These are phyloP conservation scores for Cryphonectria parasitica DNA, from an alignment of 2,329 filamentous ascomycete species.

Conservation along the genomic window DNA sequence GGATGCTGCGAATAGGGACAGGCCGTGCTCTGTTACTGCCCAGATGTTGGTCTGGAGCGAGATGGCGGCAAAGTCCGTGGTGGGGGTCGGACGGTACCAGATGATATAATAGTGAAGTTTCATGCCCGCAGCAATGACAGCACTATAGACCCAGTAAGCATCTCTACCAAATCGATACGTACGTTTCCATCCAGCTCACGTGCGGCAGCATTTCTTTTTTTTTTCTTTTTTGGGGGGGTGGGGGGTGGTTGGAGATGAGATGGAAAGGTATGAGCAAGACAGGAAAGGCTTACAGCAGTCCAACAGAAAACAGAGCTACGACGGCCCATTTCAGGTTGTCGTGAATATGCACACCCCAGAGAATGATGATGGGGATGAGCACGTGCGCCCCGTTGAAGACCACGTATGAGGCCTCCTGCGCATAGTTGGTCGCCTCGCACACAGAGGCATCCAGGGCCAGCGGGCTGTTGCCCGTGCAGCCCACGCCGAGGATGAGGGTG, in stretches of 20 bases:
- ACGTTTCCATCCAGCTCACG: neutral
- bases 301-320: conserved; percentile 24
- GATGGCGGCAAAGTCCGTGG: neutral
- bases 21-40: conserved; percentile 24
- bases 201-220: neutral
- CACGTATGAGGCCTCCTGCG: conserved; percentile 25
- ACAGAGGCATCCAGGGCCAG: conserved; percentile 6
- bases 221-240: too few species aligned
- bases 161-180: neutral
- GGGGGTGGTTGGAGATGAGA: neutral
- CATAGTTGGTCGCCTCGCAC: conserved; percentile 22
- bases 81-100: conserved; percentile 9
- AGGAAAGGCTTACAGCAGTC: conserved; percentile 25
- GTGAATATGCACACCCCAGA: conserved; percentile 26
- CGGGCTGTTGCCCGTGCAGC: conserved; percentile 17
- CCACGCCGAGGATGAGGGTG: conserved; percentile 23
- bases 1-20: conserved; percentile 27
- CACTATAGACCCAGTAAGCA: conserved; percentile 8
- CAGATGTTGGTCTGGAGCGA: conserved; percentile 24
- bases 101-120: conserved; percentile 23
- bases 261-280: neutral
- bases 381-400: conserved; percentile 25
- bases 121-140: conserved; percentile 25
- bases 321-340: conserved; percentile 22
- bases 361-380: conserved; percentile 24